Conservation (phyloP, 257 asterid species). For the Solanum phureja region DNA sequence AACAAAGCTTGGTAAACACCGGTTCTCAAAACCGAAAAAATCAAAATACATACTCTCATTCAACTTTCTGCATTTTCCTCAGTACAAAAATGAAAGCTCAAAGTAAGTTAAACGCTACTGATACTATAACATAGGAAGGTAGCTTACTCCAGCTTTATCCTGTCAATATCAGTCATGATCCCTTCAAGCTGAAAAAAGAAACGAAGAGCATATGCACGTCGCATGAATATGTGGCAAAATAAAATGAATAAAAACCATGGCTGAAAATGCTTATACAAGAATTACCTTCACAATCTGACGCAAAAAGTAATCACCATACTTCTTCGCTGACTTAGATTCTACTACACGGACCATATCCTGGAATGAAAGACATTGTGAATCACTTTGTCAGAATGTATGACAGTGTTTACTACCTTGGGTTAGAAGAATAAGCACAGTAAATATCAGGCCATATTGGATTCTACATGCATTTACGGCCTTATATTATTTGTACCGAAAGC, state of each 20-base stretch:
- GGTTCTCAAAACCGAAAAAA: background rate
- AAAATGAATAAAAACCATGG: background rate
- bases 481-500: background rate
- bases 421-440: background rate
- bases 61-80: background rate
- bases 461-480: background rate
- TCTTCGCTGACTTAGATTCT: conserved; percentile 52
- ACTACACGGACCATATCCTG: conserved; percentile 56
- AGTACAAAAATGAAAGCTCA: background rate
- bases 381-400: background rate
- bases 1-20: background rate
- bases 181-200: conserved; percentile 54
- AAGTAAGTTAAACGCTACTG: background rate
- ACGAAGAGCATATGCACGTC: background rate
- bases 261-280: background rate
- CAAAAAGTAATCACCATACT: conserved; percentile 57
- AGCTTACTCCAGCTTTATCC: conserved; percentile 41
- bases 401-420: background rate
- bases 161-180: conserved; percentile 43
- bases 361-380: background rate
- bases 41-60: background rate
- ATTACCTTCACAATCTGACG: conserved; percentile 75
- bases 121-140: background rate
- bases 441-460: background rate
- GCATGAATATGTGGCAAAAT: background rate